A percentile compares a stretch with the other conserved stretches of the same genome.
phyloP scores from a whole-genome alignment of 805 yeast genomes.

The Kuraishia molischiana region DNA sequence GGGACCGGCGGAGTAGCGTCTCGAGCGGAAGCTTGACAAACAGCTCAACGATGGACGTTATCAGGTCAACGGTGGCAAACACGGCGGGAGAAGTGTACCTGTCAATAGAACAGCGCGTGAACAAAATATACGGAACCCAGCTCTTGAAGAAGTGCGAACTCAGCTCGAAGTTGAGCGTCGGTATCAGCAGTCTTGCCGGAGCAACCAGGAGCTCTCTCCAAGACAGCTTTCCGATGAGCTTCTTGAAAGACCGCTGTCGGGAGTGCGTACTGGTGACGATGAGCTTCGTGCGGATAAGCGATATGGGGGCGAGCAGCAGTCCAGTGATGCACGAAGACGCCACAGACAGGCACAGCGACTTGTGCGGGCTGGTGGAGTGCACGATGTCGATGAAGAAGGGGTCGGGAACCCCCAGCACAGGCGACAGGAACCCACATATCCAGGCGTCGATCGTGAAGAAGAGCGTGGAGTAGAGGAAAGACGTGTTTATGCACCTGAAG shows the following conservation, averaged over 20 bases:
- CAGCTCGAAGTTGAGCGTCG: constrained; percentile 59
- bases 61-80: constrained; percentile 48
- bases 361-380: constrained; percentile 68
- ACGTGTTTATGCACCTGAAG: constrained; percentile 67
- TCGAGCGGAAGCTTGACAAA: constrained; percentile 80
- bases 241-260: constrained; percentile 58
- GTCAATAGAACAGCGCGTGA: constrained; percentile 55
- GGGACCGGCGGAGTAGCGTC: constrained; percentile 77
- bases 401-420: constrained; percentile 75
- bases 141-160: constrained; percentile 50
- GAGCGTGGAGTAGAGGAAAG: constrained; percentile 69
- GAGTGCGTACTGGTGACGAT: constrained; percentile 56
- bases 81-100: constrained; percentile 50
- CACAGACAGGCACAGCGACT: constrained; percentile 58
- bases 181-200: constrained; percentile 53
- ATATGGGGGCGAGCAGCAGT: constrained; percentile 67
- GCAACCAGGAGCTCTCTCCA: constrained; percentile 27
- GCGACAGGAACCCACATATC: constrained; percentile 83
- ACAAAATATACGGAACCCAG: constrained; percentile 56
- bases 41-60: constrained; percentile 58
- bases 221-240: constrained; percentile 45
- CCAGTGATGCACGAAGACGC: constrained; percentile 68
- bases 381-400: constrained; percentile 78
- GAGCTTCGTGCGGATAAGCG: constrained; percentile 68
- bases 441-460: constrained; percentile 79